Evolutionary conservation across 2,329 filamentous ascomycete genomes (phyloP), one percentile per base, ranked within the genome.

Genomic region (Chrysoporthe austroafricana): DNA sequence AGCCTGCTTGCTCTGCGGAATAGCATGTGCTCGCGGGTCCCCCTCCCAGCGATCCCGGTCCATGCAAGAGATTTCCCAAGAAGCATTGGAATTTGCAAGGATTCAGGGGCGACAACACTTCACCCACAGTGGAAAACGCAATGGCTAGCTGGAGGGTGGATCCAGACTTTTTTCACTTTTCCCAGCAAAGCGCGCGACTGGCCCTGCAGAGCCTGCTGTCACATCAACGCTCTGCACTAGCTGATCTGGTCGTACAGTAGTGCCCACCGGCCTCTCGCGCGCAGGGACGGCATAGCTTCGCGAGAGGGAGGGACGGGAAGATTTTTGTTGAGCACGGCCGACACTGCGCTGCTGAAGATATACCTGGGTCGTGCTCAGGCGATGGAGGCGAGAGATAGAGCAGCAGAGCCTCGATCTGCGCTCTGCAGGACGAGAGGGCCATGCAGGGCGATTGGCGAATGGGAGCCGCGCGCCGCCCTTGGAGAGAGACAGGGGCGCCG

Each of bases 331-430:
- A 57, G 39, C 1, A n/a, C 11, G 54, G 7, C 34, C 16, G 54
- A 7, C 34, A 26, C 32, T 57, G 16, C 9, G 16, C 16, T 4
- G 34, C 16, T 8, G 34, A 18, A 34, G 3, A 36, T 39, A 50
- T n/a, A 5, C n/a, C 5, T 16, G 21, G 34, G 26, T 13, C 2
- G 26, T 26, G 26, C 26, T 26, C 2, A 48, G 14, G 16, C n/a
- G 32, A 39, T 7, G 60, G 60, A 62, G 13, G 60, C 44, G 60
- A 62, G 32, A 21, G 32, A 48, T 43, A 34, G 13, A 32, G 7
- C 54, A 39, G 61, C 61, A 63, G 61, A 63, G 61, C 61, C 61
- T 50, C 61, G 46, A 52, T 63, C 34, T 48, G 48, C 18, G 54
- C 2, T 18, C 34, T 32, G 43, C 48, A 54, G 54, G 39, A 63